Evolutionary conservation across 495 filamentous ascomycete genomes (phyloP).

Genomic region (Cetradonia linearis): DNA sequence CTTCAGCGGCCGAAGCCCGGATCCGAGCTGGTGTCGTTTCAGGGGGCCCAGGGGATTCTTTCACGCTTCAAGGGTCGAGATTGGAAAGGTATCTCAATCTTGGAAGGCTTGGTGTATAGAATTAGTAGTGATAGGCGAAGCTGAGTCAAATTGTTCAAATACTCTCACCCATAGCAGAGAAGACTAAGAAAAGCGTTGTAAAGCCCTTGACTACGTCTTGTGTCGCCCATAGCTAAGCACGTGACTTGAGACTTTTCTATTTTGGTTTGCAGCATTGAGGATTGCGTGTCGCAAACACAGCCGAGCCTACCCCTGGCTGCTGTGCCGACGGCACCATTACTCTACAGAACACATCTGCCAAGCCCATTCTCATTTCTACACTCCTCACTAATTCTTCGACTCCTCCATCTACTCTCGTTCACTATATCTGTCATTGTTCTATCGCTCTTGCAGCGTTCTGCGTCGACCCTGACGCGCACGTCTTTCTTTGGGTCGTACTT

Average conservation of each 20-base stretch:
- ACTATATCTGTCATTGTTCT: conserved; percentile 11
- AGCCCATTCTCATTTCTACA: not conserved
- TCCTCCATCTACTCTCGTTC: conserved; percentile 3
- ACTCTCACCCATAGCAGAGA: not conserved
- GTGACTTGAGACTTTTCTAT: conserved; percentile 1
- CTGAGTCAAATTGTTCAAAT: not conserved
- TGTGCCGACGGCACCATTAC: conserved; percentile 4
- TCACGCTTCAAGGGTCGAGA: not conserved
- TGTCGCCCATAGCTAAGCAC: not conserved
- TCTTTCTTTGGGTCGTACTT: conserved; percentile 13
- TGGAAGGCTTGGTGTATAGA: not conserved
- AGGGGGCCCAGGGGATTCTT: not conserved
- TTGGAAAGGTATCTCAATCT: not conserved
- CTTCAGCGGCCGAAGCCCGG: not conserved
- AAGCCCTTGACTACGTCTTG: not conserved
- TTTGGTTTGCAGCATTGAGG: not conserved
- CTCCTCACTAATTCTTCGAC: not conserved
- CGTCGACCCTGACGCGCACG: not conserved
- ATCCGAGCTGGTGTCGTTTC: not conserved
- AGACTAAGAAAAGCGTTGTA: not conserved
- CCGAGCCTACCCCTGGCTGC: not conserved
- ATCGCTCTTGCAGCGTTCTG: conserved; percentile 20
- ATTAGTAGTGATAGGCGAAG: not conserved
- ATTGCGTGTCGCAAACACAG: conserved; percentile 11
- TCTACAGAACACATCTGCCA: conserved; percentile 9